Conservation (phyloP, 2,329 filamentous ascomycete genomes). For the Bipolaris oryzae region DNA sequence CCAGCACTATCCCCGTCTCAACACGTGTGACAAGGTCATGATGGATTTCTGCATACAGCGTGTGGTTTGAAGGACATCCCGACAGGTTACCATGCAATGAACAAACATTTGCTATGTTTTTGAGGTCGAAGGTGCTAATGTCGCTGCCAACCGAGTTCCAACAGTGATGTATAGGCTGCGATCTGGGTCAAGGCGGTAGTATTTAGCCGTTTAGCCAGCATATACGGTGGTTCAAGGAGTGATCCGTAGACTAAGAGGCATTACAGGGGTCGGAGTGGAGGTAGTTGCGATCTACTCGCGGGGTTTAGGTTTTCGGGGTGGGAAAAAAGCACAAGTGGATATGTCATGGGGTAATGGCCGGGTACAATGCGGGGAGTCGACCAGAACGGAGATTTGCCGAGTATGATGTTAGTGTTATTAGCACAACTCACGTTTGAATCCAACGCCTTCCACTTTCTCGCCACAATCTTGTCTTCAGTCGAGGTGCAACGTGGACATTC, state of each 20-base stretch:
- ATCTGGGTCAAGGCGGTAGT: slow-evolving; percentile 11
- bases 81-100: neutral
- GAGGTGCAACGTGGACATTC: neutral
- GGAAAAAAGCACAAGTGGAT: neutral
- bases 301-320: neutral
- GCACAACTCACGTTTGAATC: neutral
- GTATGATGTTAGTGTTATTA: neutral
- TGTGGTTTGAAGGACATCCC: neutral
- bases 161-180: slow-evolving; percentile 1
- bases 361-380: neutral
- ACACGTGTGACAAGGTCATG: neutral
- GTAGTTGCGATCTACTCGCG: neutral
- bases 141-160: neutral
- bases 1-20: neutral
- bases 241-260: slow-evolving; percentile 14
- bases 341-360: neutral
- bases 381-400: neutral
- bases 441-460: neutral
- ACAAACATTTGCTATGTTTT: neutral
- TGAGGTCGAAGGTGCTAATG: neutral
- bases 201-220: slow-evolving; percentile 45
- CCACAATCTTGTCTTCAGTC: neutral
- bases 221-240: slow-evolving; percentile 3
- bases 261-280: neutral
- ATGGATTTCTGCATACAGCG: neutral